phyloP scores from a whole-genome alignment of 2,329 filamentous ascomycete genomes.

The Phaeosphaeriaceae sp. region DNA sequence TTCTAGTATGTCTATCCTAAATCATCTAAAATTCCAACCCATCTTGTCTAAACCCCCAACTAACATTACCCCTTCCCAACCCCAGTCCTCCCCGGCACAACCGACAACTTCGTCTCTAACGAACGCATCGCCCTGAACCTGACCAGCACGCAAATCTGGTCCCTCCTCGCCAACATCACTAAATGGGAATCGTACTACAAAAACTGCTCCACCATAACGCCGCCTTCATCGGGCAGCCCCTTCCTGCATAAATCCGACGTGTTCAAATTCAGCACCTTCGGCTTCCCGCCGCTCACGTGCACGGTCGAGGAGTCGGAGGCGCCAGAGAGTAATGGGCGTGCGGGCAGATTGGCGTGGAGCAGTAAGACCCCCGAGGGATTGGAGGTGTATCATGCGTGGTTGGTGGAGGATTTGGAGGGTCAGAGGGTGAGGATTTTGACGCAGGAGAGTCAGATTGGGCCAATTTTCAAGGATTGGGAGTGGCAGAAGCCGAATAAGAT shows the following conservation, averaged over 20 bases:
- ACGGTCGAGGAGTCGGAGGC: conserved; percentile 19
- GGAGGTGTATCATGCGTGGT: conserved; percentile 47
- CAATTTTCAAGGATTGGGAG: conserved; percentile 32
- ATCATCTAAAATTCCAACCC: too few species aligned
- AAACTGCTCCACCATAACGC: conserved; percentile 39
- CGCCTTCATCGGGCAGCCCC: conserved; percentile 24
- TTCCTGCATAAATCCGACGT: conserved; percentile 33
- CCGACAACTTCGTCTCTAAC: conserved; percentile 47
- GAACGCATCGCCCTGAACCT: conserved; percentile 39
- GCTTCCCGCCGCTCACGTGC: conserved; percentile 41
- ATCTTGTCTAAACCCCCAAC: conserved; percentile 37
- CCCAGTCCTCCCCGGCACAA: conserved; percentile 41
- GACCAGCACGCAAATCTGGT: conserved; percentile 41
- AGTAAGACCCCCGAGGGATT: conserved; percentile 30
- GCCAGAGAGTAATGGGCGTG: conserved; percentile 27
- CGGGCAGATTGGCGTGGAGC: conserved; percentile 26
- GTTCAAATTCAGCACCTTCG: conserved; percentile 48
- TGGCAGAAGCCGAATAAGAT: conserved; percentile 43
- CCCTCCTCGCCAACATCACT: conserved; percentile 37
- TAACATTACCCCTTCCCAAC: background rate
- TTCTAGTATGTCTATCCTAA: background rate
- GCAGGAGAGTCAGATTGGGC: conserved; percentile 46
- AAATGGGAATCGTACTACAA: conserved; percentile 46
- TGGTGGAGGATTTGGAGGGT: conserved; percentile 41
- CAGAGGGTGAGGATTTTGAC: conserved; percentile 44